Base-by-base conservation (phyloP, 768 basidiomycete species). In the Pleurotus djamor region DNA sequence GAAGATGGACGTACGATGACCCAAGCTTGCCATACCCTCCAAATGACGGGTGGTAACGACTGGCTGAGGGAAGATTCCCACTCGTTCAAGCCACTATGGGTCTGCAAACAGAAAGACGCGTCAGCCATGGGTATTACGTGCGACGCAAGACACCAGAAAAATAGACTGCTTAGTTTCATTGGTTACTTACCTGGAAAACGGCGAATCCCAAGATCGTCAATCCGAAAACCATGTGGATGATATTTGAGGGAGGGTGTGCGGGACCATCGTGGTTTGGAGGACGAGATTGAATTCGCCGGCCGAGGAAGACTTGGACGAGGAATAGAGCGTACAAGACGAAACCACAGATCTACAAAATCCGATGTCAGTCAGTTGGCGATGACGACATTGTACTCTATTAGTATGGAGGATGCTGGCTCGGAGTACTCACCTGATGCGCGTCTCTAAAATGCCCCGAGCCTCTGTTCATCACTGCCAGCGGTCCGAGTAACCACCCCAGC, bases 141-240 rank as follows among this genome's bases (percentile, higher is more conserved):
- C n/a, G n/a, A n/a, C n/a, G n/a, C n/a, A n/a, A n/a, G n/a, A n/a
- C n/a, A n/a, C n/a, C n/a, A n/a, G n/a, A n/a, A n/a, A n/a, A n/a
- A n/a, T n/a, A n/a, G 21, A 28, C 21, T 28, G 21, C 21, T 28
- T 28, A 3, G 21, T 1, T 28, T 28, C 21, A 17, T 47, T 16
- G 21, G 5, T 43, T 28, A 17, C 28, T 7, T 44, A 82, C 84
- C 74, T 85, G 81, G 63, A 76, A 76, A 67, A 84, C 82, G 9
- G 86, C 78, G 3, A 84, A 63, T 3, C 66, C 71, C 56, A 89
- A 74, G 56, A 82, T 73, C 1, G 68, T 64, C 33, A 87, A 61
- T 0, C 87, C 88, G 0, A 85, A 64, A 7, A 72, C 63, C 45
- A 84, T 80, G 63, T 90, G 88, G 6, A 82, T 48, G 61, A 85